phyloP scores from a whole-genome alignment of 2,329 filamentous ascomycete species.

The Fusarium brevicatenulatum region DNA sequence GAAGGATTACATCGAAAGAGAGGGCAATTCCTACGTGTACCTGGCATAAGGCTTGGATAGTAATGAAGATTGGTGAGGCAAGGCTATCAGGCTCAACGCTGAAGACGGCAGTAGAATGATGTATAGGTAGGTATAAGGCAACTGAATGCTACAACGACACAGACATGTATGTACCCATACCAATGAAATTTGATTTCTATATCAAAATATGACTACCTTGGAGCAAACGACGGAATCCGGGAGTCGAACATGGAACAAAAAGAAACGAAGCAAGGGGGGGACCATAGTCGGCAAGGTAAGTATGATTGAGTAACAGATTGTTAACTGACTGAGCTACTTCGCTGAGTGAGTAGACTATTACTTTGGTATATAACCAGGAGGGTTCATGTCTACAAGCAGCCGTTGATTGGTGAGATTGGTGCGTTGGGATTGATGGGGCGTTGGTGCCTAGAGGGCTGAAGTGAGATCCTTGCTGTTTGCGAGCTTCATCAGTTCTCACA shows the following conservation, averaged over 20 bases:
- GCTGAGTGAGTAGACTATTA: conserved; percentile 6
- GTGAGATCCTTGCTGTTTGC: not conserved
- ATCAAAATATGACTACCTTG: not conserved
- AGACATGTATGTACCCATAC: not conserved
- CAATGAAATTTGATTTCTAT: not conserved
- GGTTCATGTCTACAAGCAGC: not conserved
- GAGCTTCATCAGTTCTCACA: not conserved
- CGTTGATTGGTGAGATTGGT: not conserved
- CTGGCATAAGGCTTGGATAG: conserved; percentile 62
- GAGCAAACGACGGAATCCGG: not conserved
- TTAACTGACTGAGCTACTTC: conserved; percentile 37
- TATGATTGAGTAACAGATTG: not conserved
- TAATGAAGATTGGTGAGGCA: not conserved
- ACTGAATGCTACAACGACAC: not conserved
- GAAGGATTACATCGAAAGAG: conserved; percentile 90
- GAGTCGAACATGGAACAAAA: conserved; percentile 23
- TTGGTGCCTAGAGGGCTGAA: conserved; percentile 18
- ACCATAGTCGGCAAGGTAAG: conserved; percentile 31
- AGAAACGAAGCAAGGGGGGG: conserved; percentile 26
- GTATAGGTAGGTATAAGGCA: not conserved
- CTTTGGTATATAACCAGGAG: conserved; percentile 14
- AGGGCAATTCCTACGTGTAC: conserved; percentile 77
- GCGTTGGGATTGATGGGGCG: not conserved
- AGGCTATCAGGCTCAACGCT: not conserved
- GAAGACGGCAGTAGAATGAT: not conserved